Conservation (phyloP, 768 basidiomycete species). For the Boletus subcaerulescens region DNA sequence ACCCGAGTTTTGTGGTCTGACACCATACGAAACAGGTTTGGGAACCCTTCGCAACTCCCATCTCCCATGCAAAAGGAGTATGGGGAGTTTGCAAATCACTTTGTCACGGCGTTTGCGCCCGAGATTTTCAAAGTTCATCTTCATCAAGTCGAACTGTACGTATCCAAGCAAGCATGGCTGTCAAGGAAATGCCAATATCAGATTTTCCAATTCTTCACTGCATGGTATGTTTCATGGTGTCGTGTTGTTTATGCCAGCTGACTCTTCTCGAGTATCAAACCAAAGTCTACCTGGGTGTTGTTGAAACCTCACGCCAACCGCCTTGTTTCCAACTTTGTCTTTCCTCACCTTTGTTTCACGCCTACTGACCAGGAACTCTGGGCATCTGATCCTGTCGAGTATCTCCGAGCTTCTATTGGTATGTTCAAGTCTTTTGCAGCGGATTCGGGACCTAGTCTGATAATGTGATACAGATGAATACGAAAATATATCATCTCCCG, state of each 20-base stretch:
- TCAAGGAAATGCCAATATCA: slow-evolving; percentile 82
- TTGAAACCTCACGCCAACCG: slow-evolving; percentile 82
- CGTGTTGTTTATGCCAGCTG: not conserved
- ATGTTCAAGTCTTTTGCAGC: slow-evolving; percentile 14
- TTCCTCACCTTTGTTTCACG: slow-evolving; percentile 84
- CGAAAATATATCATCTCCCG: slow-evolving; percentile 73
- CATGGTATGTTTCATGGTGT: slow-evolving; percentile 58
- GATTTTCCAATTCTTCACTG: slow-evolving; percentile 81
- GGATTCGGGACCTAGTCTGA: not conserved
- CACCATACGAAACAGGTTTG: slow-evolving; percentile 48
- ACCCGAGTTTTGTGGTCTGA: slow-evolving; percentile 4
- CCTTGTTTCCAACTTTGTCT: slow-evolving; percentile 77
- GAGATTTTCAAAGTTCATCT: slow-evolving; percentile 85
- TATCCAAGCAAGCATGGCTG: slow-evolving; percentile 74
- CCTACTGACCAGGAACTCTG: slow-evolving; percentile 64
- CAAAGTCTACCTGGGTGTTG: slow-evolving; percentile 85
- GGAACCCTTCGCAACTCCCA: slow-evolving; percentile 85
- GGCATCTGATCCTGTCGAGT: slow-evolving; percentile 82
- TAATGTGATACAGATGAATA: slow-evolving; percentile 63
- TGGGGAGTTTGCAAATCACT: slow-evolving; percentile 69
- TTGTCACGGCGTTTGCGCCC: slow-evolving; percentile 75
- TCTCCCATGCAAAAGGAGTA: slow-evolving; percentile 69
- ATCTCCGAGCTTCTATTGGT: slow-evolving; percentile 75
- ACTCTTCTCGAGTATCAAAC: slow-evolving; percentile 68
- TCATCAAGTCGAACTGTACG: slow-evolving; percentile 58